Percentiles rank a stretch among this genome's conserved stretches.
phyloP scores from a whole-genome alignment of 495 filamentous ascomycete species.

The Talaromyces nanjingensis region DNA sequence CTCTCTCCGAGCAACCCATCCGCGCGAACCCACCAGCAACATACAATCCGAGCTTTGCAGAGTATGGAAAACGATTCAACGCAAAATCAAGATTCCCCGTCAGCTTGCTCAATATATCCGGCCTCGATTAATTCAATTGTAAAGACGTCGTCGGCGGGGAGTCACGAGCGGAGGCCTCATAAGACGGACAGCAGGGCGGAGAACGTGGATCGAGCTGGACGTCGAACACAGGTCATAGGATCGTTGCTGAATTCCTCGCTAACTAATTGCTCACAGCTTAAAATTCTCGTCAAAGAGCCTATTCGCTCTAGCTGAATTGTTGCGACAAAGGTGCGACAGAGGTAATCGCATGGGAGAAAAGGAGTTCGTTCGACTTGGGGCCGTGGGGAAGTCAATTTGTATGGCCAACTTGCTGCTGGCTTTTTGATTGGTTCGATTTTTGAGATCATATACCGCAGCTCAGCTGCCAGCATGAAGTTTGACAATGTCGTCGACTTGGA shows the following conservation, averaged over 20 bases:
- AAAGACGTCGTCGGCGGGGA: not conserved
- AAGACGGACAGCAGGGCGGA: not conserved
- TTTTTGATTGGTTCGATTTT: not conserved
- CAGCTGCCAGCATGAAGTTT: not conserved
- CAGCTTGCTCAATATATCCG: not conserved
- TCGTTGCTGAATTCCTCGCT: not conserved
- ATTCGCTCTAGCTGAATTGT: not conserved
- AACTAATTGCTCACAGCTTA: not conserved
- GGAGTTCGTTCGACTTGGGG: not conserved
- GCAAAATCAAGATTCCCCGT: not conserved
- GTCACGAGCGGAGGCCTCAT: not conserved
- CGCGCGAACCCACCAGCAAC: not conserved
- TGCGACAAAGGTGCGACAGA: not conserved
- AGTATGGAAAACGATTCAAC: too few relatives aligned
- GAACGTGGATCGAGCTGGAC: not conserved
- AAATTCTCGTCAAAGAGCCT: not conserved
- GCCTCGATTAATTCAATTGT: not conserved
- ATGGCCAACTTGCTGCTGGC: not conserved
- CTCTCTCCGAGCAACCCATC: conserved; percentile 1
- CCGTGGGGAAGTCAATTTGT: not conserved
- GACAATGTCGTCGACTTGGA: not conserved
- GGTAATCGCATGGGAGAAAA: not conserved
- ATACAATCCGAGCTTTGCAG: conserved; percentile 1
- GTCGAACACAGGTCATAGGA: not conserved
- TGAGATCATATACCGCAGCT: not conserved